Base-by-base conservation (phyloP, 441 rosid genomes). In the Syzygium syzygioides region DNA sequence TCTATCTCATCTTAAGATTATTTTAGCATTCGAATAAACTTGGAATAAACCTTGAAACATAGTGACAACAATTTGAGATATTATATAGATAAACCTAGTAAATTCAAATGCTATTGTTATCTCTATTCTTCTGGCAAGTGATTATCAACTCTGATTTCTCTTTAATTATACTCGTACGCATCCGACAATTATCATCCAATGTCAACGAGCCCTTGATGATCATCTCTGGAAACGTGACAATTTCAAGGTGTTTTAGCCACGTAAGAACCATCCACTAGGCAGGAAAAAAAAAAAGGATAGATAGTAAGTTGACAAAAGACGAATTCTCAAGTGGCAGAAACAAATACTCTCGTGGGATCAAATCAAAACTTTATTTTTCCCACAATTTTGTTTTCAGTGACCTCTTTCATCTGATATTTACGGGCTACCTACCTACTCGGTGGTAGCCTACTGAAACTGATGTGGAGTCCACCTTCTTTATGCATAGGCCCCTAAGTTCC, bases 11-110 rank as follows among this genome's bases (percentile, higher is more conserved):
- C 80, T 71, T 37, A 28, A 28, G 7, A 37, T 20, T 71, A 37
- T 71, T 37, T 37, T 37, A 11, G 9, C 4, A 2, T 0, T 2
- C 9, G 68, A 62, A n/a, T 13, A 62, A 62, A 6, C 68, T 30
- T 2, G 9, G 11, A 64, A 30, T 64, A 64, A 64, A 30, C 76
- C 76, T 64, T 7, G 37, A 8, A 30, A 7, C 4, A 15, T 6
- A 30, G 4, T 7, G 76, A 64, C 76, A 7, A 14, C 0, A 0
- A 4, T 30, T 30, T 1, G 3, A 64, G 2, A 30, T 30, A 19
- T 4, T 64, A 64, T 2, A 0, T 11, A 30, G 41, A 64, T 30
- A 15, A 15, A 19, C 4, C 18, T 0, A 2, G 23, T 64, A 64
- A 64, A 64, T 30, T 30, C 76, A 64, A n/a, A 64, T 1, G 4